phyloP scores from a whole-genome alignment of 352 stramenopile species.

The Sclerospora graminicola region DNA sequence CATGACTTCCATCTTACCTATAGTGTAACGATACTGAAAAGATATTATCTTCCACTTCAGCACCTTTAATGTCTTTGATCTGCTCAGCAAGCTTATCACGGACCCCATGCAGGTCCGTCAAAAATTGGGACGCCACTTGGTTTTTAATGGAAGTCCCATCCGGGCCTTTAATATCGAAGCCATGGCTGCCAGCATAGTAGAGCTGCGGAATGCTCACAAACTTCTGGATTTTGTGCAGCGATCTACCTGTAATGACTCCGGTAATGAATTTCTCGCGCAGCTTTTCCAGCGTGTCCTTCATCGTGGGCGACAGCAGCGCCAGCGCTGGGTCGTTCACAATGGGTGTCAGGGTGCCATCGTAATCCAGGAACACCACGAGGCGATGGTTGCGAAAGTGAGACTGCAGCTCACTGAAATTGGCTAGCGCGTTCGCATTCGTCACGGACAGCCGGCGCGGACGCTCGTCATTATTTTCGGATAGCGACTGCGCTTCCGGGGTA shows the following conservation, averaged over 20 bases:
- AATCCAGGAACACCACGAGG: conserved; percentile 83
- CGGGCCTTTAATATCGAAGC: no score
- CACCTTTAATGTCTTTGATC: conserved; percentile 43
- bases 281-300: conserved; percentile 63
- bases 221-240: conserved; percentile 81
- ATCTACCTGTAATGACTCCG: conserved; percentile 79
- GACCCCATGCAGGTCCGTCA: no score
- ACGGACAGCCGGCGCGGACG: conserved; percentile 41
- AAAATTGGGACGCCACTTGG: conserved; percentile 67
- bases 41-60: conserved; percentile 84
- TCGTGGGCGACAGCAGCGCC: conserved; percentile 54
- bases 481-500: neutral
- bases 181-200: no score
- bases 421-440: conserved; percentile 59
- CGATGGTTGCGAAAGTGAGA: conserved; percentile 38
- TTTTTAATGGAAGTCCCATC: conserved; percentile 83
- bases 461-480: conserved; percentile 2
- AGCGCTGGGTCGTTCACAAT: conserved; percentile 83
- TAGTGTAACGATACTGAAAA: conserved; percentile 87
- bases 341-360: conserved; percentile 84
- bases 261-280: conserved; percentile 75
- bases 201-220: conserved; percentile 80
- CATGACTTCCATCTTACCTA: conserved; percentile 25
- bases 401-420: conserved; percentile 54
- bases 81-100: no score